phyloP scores from a whole-genome alignment of 169 alveolate species.

The Plasmodium relictum region DNA sequence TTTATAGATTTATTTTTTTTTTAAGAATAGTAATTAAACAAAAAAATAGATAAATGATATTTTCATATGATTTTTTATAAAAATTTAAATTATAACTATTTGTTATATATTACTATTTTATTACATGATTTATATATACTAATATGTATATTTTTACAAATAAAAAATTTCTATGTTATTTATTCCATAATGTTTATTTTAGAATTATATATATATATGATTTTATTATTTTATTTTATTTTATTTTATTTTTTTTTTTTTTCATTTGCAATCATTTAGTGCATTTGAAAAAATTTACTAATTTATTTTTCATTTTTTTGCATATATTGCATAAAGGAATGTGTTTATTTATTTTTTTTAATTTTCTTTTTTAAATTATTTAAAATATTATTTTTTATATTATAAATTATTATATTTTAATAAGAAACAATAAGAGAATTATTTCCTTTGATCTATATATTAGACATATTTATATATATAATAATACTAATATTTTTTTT shows the following conservation, averaged over 20 bases:
- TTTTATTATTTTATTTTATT: not conserved
- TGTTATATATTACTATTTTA: conserved; percentile 10
- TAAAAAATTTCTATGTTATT: not conserved
- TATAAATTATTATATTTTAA: not conserved
- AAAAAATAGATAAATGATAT: too few species aligned
- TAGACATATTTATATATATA: not conserved
- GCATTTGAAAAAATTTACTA: not conserved
- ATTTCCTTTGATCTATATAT: not conserved
- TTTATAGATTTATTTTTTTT: not conserved
- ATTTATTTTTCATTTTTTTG: not conserved
- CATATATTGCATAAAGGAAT: not conserved
- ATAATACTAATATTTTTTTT: not conserved
- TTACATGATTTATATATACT: not conserved
- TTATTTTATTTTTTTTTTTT: not conserved
- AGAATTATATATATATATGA: too few species aligned
- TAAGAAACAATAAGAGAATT: not conserved
- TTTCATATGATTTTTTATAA: not conserved
- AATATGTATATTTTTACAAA: not conserved
- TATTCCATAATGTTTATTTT: not conserved
- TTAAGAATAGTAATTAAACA: too few species aligned
- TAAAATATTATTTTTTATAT: not conserved
- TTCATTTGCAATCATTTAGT: not conserved
- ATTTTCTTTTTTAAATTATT: not conserved
- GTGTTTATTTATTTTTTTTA: not conserved
- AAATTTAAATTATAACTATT: conserved; percentile 12